Conservation (phyloP, 257 asterid genomes). For the Hygrophila difformis region DNA sequence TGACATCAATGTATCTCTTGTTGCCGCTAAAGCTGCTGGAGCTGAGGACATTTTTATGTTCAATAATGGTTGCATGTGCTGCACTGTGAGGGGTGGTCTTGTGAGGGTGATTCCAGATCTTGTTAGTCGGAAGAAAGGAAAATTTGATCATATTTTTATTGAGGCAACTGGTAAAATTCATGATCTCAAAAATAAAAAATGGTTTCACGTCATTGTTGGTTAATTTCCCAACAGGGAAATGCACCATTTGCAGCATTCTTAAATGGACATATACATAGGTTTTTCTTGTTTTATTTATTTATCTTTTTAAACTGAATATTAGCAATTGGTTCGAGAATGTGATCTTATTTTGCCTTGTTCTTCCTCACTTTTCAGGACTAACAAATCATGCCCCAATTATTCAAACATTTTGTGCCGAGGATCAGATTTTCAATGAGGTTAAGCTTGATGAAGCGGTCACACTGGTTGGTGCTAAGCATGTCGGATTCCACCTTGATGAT, state of each 20-base stretch:
- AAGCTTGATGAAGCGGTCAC: constrained; percentile 97
- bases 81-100: constrained; percentile 99
- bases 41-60: constrained; percentile 95
- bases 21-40: constrained; percentile 85
- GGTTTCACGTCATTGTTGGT: no score
- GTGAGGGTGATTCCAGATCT: constrained; percentile 90
- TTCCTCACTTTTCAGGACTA: constrained; percentile 40
- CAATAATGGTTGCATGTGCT: constrained; percentile 92
- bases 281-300: constrained; percentile 1
- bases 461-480: constrained; percentile 94
- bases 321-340: background rate
- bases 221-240: no score
- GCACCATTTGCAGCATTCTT: background rate
- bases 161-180: constrained; percentile 79
- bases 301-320: background rate
- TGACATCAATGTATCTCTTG: constrained; percentile 95
- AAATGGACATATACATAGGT: background rate
- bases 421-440: constrained; percentile 89
- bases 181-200: background rate
- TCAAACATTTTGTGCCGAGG: constrained; percentile 97
- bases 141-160: constrained; percentile 87
- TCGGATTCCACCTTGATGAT: constrained; percentile 66
- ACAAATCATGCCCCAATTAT: constrained; percentile 98
- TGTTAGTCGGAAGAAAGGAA: constrained; percentile 77
- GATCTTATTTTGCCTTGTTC: constrained; percentile 2